Conservation (phyloP, 306 rosid genomes). For the Vigna reflexopilosa region DNA sequence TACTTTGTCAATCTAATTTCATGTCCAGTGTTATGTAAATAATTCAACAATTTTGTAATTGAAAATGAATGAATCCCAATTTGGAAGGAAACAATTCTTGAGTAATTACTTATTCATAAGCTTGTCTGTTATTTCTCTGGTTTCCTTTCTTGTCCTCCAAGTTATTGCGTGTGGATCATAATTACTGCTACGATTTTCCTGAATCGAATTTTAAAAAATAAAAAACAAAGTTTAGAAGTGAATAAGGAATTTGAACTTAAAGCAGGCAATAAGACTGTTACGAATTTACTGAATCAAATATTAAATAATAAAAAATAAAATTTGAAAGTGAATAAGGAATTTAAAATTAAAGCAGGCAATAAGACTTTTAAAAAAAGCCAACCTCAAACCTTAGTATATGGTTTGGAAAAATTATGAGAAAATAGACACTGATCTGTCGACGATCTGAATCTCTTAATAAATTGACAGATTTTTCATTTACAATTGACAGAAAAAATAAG, state of each 20-base stretch:
- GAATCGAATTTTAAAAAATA: too few relatives aligned
- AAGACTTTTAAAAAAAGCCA: background rate
- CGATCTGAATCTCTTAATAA: background rate
- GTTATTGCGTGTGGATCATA: background rate
- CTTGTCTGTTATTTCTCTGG: background rate
- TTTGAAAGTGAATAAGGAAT: too few relatives aligned
- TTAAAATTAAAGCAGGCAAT: background rate
- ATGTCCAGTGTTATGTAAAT: background rate
- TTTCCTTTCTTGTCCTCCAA: background rate
- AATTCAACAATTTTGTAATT: conserved; percentile 7
- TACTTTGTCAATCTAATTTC: background rate
- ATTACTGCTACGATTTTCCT: too few relatives aligned
- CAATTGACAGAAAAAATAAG: too few relatives aligned
- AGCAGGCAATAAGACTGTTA: background rate
- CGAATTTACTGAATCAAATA: too few relatives aligned
- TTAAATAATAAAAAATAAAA: too few relatives aligned
- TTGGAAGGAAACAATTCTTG: background rate
- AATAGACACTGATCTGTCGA: background rate
- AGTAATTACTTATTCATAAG: background rate
- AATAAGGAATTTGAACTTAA: too few relatives aligned
- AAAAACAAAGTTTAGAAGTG: too few relatives aligned
- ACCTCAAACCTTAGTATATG: background rate
- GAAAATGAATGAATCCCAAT: conserved; percentile 7
- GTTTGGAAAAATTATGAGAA: too few relatives aligned
- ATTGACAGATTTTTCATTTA: too few relatives aligned